Percentiles rank a stretch among this genome's conserved stretches.
Conservation (phyloP, 2,329 filamentous ascomycete genomes). For the Fusarium mexicanum region DNA sequence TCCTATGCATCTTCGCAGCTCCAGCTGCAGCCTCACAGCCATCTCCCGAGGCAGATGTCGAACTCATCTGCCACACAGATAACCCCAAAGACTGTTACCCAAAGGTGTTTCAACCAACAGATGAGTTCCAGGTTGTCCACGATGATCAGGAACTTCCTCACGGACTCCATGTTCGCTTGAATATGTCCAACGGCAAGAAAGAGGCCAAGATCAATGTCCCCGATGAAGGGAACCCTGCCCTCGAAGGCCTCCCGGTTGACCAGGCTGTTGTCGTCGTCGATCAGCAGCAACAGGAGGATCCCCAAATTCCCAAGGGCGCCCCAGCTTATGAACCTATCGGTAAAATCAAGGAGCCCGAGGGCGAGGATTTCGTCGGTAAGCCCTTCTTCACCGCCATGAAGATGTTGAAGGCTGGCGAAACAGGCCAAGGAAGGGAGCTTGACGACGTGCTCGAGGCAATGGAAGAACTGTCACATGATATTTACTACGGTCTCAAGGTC, state of each 20-base stretch:
- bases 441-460: conserved; percentile 65
- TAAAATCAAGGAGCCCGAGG: conserved; percentile 62
- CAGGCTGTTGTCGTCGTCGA: conserved; percentile 65
- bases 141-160: conserved; percentile 72
- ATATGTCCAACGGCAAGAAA: conserved; percentile 70
- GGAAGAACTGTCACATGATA: conserved; percentile 73
- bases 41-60: conserved; percentile 53
- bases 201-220: conserved; percentile 74
- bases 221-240: conserved; percentile 56
- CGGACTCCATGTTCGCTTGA: conserved; percentile 73
- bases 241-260: conserved; percentile 63
- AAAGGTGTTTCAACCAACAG: conserved; percentile 68
- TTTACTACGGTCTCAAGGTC: conserved; percentile 74
- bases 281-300: conserved; percentile 49
- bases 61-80: conserved; percentile 72
- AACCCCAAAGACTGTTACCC: conserved; percentile 73
- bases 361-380: conserved; percentile 44
- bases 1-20: conserved; percentile 43
- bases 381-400: conserved; percentile 56
- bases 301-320: conserved; percentile 57
- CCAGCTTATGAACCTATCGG: conserved; percentile 68
- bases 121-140: conserved; percentile 70
- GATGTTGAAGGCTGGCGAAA: conserved; percentile 57
- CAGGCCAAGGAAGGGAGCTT: conserved; percentile 48
- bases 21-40: conserved; percentile 42